Percentiles rank a stretch among this genome's conserved stretches.
Conservation (phyloP, 2,329 filamentous ascomycete species). For the Sphaerostilbella broomeana region DNA sequence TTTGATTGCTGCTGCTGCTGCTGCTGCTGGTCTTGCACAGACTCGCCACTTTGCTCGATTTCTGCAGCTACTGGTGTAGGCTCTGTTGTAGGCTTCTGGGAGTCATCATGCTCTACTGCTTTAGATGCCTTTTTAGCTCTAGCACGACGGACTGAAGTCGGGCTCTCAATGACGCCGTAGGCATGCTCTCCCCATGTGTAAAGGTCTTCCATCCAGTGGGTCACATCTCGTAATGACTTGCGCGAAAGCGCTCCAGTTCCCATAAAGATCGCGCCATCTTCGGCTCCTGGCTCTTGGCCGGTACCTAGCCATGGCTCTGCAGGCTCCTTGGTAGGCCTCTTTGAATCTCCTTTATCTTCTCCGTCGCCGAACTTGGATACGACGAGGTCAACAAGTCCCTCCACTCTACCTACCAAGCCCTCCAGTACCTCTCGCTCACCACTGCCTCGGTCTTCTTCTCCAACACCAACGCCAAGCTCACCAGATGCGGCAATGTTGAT, state of each 20-base stretch:
- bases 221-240: slow-evolving; percentile 63
- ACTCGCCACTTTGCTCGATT: neutral
- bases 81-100: slow-evolving; percentile 4
- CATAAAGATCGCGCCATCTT: slow-evolving; percentile 82
- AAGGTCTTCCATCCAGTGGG: slow-evolving; percentile 82
- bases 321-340: slow-evolving; percentile 17
- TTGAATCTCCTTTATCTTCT: slow-evolving; percentile 23
- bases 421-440: slow-evolving; percentile 90
- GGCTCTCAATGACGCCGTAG: slow-evolving; percentile 78
- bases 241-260: slow-evolving; percentile 69
- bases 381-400: slow-evolving; percentile 80
- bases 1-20: neutral
- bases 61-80: neutral
- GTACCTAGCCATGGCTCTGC: slow-evolving; percentile 62
- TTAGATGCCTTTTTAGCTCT: slow-evolving; percentile 30
- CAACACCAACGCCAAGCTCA: slow-evolving; percentile 87
- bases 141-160: slow-evolving; percentile 55
- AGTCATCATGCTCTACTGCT: slow-evolving; percentile 8
- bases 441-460: slow-evolving; percentile 91
- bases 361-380: slow-evolving; percentile 75
- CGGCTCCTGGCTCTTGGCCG: slow-evolving; percentile 58
- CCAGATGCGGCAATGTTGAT: slow-evolving; percentile 86
- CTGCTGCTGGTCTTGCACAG: neutral
- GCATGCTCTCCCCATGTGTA: slow-evolving; percentile 78
- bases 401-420: slow-evolving; percentile 70